Evolutionary conservation across 2,329 filamentous ascomycete species (phyloP), one percentile per base, ranked within the genome.

Genomic region (Trichoderma afroharzianum): DNA sequence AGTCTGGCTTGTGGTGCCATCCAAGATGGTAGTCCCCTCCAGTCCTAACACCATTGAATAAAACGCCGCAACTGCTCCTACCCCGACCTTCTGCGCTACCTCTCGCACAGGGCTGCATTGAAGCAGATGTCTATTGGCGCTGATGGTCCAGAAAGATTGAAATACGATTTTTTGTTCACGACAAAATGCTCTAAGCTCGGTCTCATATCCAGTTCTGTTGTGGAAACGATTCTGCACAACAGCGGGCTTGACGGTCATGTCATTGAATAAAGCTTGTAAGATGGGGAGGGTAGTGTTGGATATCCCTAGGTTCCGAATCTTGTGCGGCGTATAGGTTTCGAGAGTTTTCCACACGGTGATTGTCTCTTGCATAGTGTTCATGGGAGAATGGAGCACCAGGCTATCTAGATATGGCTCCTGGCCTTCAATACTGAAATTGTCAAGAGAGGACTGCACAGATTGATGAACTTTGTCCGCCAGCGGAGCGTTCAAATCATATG

Each of bases 211-310:
- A 0, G 88, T 91, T 2, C 82, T 80, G 2, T 82, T 80, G 77
- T 91, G 88, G 80, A 96, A 93, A 2, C 92, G 87, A 77, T 96
- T 95, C 81, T 96, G 93, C 6, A 95, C 90, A 2, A 94, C 86
- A 1, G 86, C 83, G 1, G 84, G 84, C 72, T 81, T 82, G 55
- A 83, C 73, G 0, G 76, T 80, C 4, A 83, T 82, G 21, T 81
- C 76, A 1, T 83, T 77, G 72, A 85, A 84, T 1, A 94, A 81
- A 5, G 81, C 80, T 67, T 85, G 78, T 0, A 96, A 83, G 2
- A 88, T 80, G 0, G 84, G 78, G 2, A 92, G 80, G n/a, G 84
- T 82, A n/a, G 88, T 87, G 79, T 96, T 96, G 68, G 92, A 94
- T 70, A 96, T 91, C 53, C 93, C 93, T 8, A 96, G 83, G 33